Percentiles rank a stretch among this genome's conserved stretches.
phyloP scores from a whole-genome alignment of 805 yeast genomes.

The Limtongia smithiae region DNA sequence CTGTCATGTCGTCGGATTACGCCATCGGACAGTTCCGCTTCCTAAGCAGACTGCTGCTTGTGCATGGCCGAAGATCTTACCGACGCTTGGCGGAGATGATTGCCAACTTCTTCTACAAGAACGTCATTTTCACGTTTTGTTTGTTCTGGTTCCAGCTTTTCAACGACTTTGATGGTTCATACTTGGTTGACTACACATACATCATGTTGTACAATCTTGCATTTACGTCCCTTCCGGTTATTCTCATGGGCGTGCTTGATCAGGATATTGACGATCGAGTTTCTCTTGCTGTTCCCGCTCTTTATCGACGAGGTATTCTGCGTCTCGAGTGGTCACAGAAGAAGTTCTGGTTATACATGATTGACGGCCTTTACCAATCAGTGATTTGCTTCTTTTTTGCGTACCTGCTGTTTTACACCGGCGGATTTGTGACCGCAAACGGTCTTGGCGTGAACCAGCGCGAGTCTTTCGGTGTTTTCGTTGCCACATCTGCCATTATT shows the following conservation, averaged over 20 bases:
- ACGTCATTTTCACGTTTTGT: slow-evolving; percentile 67
- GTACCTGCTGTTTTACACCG: slow-evolving; percentile 52
- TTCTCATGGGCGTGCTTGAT: slow-evolving; percentile 66
- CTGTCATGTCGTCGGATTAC: slow-evolving; percentile 82
- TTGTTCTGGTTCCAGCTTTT: slow-evolving; percentile 74
- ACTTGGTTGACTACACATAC: slow-evolving; percentile 71
- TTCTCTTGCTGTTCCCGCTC: slow-evolving; percentile 64
- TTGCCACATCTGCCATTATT: slow-evolving; percentile 57
- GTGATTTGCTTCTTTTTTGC: slow-evolving; percentile 66
- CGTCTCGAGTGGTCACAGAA: slow-evolving; percentile 58
- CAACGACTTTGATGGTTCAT: slow-evolving; percentile 69
- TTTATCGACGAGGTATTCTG: slow-evolving; percentile 64
- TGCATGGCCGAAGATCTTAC: slow-evolving; percentile 84
- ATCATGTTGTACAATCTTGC: slow-evolving; percentile 77
- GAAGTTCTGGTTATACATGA: slow-evolving; percentile 59
- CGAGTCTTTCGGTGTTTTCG: slow-evolving; percentile 66
- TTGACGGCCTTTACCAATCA: slow-evolving; percentile 71
- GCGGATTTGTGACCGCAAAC: slow-evolving; percentile 40
- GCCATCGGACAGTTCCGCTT: slow-evolving; percentile 77
- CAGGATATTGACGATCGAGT: slow-evolving; percentile 70
- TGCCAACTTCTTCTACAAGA: slow-evolving; percentile 74
- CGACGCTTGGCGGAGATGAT: slow-evolving; percentile 71
- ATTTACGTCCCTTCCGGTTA: slow-evolving; percentile 75
- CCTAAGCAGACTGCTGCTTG: slow-evolving; percentile 59
- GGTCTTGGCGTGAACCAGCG: slow-evolving; percentile 64